phyloP scores from a whole-genome alignment of 805 yeast species.

The Suhomyces faveliae region DNA sequence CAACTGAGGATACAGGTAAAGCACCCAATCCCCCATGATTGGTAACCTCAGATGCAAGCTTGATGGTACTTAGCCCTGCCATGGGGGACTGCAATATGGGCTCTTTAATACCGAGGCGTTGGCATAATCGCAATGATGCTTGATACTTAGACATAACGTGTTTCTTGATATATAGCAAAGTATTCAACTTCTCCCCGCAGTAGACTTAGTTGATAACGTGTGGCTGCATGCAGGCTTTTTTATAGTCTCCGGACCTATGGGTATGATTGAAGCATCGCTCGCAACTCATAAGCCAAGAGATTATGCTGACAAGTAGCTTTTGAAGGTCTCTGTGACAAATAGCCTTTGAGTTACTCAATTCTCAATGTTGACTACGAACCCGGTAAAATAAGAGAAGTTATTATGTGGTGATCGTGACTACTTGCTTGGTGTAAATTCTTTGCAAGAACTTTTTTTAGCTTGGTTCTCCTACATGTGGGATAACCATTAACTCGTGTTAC shows the following conservation, averaged over 20 bases:
- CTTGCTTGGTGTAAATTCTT: no score
- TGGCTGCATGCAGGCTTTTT: not conserved
- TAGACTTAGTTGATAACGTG: not conserved
- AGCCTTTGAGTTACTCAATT: not conserved
- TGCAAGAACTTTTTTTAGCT: no score
- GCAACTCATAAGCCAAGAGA: not conserved
- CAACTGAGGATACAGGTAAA: constrained; percentile 37
- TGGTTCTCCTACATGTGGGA: no score
- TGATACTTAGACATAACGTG: constrained; percentile 1
- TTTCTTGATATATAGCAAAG: not conserved
- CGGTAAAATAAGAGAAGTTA: not conserved
- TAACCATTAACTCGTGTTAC: no score
- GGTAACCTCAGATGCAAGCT: constrained; percentile 43
- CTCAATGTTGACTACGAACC: not conserved
- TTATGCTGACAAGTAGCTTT: not conserved
- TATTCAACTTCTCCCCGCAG: not conserved
- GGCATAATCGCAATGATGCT: constrained; percentile 1
- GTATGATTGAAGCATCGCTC: not conserved
- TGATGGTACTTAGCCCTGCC: constrained; percentile 54
- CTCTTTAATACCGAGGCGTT: constrained; percentile 27
- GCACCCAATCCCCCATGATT: constrained; percentile 53
- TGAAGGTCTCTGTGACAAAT: not conserved
- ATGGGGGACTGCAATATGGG: constrained; percentile 59
- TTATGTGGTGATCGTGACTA: not conserved
- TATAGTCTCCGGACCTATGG: not conserved